phyloP scores from a whole-genome alignment of 495 filamentous ascomycete species.

The Tuber calosporum region DNA sequence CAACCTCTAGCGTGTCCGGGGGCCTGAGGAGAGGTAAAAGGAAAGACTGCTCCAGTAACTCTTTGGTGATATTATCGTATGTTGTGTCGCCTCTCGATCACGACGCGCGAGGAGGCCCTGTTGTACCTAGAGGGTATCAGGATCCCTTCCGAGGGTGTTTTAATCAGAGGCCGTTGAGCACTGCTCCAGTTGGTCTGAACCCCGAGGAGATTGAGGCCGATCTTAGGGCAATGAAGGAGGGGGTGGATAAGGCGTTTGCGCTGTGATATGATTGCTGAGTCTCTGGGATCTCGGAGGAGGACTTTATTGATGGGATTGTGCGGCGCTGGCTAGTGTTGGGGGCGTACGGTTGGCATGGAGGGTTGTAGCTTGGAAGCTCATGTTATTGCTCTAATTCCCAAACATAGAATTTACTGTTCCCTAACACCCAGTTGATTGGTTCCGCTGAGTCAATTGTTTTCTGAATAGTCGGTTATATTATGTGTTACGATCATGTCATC shows the following conservation, averaged over 20 bases:
- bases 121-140: background rate
- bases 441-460: background rate
- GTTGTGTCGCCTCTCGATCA: background rate
- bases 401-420: background rate
- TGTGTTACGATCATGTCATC: background rate
- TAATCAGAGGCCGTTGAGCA: constrained; percentile 1
- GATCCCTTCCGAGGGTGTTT: background rate
- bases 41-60: background rate
- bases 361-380: background rate
- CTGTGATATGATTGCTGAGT: background rate
- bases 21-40: background rate
- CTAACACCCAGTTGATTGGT: background rate
- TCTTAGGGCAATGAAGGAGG: background rate
- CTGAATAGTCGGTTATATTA: background rate
- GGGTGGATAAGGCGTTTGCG: background rate
- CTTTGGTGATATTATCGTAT: background rate
- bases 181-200: background rate
- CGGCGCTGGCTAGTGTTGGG: background rate
- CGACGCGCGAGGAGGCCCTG: background rate
- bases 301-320: background rate
- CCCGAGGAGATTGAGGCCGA: background rate
- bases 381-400: background rate
- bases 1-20: background rate
- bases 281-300: background rate
- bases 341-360: background rate